Conservation (phyloP, 208 protist species). For the Acanthamoeba healyi region DNA sequence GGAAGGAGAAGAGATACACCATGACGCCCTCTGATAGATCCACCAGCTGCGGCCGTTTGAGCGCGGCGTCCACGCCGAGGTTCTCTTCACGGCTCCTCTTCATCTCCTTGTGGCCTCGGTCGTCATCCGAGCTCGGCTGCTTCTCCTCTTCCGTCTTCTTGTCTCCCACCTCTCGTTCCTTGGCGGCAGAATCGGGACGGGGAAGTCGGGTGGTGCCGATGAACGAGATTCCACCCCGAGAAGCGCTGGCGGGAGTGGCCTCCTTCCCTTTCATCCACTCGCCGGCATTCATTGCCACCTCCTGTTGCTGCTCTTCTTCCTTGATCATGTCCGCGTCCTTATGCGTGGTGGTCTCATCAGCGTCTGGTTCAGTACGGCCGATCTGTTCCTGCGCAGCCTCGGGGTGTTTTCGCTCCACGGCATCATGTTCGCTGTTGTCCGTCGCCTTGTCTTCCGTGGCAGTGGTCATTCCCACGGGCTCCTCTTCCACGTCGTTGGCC, state of each 20-base stretch:
- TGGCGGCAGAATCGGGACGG: no score
- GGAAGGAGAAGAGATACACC: constrained; percentile 39
- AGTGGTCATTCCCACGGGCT: neutral
- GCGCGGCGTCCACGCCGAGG: no score
- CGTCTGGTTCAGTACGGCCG: neutral
- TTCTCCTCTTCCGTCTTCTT: neutral
- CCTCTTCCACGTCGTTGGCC: neutral
- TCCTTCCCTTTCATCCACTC: neutral
- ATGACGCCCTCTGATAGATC: constrained; percentile 6
- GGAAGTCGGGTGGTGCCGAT: neutral
- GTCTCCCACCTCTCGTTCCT: neutral
- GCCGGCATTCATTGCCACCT: no score
- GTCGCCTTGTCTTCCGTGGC: no score
- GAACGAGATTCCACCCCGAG: neutral
- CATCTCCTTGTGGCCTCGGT: no score
- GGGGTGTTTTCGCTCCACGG: neutral
- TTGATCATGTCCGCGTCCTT: no score
- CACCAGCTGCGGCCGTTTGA: neutral
- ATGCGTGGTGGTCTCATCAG: no score
- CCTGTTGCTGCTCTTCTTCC: no score
- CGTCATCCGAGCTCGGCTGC: no score
- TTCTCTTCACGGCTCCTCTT: no score
- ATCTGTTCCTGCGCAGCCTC: neutral
- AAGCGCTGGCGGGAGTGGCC: no score
- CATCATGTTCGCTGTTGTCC: neutral